Evolutionary conservation across 768 basidiomycete species (phyloP), one percentile per base, ranked within the genome.

Genomic region (Auricularia auricula-judae): DNA sequence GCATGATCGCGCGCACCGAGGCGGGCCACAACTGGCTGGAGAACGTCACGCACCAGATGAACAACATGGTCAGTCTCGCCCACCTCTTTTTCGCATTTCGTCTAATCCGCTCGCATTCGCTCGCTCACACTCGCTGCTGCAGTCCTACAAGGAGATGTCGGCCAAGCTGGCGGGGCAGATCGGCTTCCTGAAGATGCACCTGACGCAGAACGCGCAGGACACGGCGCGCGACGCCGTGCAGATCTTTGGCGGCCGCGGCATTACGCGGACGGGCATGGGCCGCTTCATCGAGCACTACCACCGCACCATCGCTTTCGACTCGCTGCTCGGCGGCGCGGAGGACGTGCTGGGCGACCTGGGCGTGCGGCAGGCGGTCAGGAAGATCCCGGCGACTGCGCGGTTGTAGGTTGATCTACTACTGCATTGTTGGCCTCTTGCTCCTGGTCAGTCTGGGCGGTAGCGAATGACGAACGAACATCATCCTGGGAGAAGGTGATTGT

Each of bases 1-100:
- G 72, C 4, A 98, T 98, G 92, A 93, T 97, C 63, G 82, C 90
- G 36, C 86, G 90, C 43, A 80, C 86, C 36, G 93, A 95, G 72
- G 83, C 86, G 34, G 83, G 83, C 10, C 93, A 94, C 70, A 82
- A 79, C n/a, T 94, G 91, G 91, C 76, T 94, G 18, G 93, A 95
- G 76, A 88, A 83, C 64, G 75, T 95, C 63, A 94, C 92, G 0
- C 88, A 86, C 72, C 92, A 94, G 73, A 93, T 93, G 90, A 85
- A 79, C 68, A 82, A 91, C 64, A 93, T 94, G 92, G 80, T 82
- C 54, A 36, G 75, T 54, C 23, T 23, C 23, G 23, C 23, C 23
- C 23, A 23, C 23, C 23, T 23, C 23, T 23, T 23, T 23, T 23
- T 23, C 23, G 23, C 23, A 23, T 23, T 23, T 23, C 23, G 23